These are phyloP conservation scores for Colletotrichum spaethianum DNA, from an alignment of 2,329 filamentous ascomycete genomes.

Conservation along the genomic window DNA sequence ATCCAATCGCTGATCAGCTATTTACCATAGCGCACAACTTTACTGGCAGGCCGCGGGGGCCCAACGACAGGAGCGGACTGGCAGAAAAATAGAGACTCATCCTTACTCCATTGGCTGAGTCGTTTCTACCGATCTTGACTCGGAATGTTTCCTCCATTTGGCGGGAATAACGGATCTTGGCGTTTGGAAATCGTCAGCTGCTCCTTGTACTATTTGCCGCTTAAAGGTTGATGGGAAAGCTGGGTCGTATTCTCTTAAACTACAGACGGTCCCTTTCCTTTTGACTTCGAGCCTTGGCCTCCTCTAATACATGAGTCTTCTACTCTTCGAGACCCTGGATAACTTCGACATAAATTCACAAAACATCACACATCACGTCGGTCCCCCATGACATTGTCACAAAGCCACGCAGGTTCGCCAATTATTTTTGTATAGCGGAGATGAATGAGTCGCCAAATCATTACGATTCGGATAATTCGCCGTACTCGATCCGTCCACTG, in stretches of 20 bases:
- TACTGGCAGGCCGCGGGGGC: not conserved
- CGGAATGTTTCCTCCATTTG: constrained; percentile 7
- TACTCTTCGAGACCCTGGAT: not conserved
- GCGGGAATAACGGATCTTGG: constrained; percentile 13
- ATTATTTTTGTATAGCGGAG: constrained; percentile 36
- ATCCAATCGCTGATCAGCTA: constrained; percentile 1
- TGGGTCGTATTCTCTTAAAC: not conserved
- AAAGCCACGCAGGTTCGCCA: constrained; percentile 21
- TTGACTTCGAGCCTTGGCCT: not conserved
- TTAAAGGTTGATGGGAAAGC: not conserved
- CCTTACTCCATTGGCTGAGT: constrained; percentile 22
- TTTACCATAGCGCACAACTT: constrained; percentile 27
- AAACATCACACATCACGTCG: not conserved
- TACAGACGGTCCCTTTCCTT: not conserved
- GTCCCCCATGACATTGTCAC: constrained; percentile 16
- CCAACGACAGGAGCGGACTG: not conserved
- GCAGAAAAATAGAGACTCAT: constrained; percentile 9
- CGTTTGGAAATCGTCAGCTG: not conserved
- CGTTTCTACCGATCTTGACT: constrained; percentile 26
- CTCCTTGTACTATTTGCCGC: not conserved
- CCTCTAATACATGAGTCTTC: not conserved
- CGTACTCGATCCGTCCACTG: constrained; percentile 52
- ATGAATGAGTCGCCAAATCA: constrained; percentile 41
- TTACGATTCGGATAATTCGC: constrained; percentile 48
- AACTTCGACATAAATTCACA: constrained; percentile 20